Conservation (phyloP, 768 basidiomycete genomes). For the Mycena rebaudengoi region DNA sequence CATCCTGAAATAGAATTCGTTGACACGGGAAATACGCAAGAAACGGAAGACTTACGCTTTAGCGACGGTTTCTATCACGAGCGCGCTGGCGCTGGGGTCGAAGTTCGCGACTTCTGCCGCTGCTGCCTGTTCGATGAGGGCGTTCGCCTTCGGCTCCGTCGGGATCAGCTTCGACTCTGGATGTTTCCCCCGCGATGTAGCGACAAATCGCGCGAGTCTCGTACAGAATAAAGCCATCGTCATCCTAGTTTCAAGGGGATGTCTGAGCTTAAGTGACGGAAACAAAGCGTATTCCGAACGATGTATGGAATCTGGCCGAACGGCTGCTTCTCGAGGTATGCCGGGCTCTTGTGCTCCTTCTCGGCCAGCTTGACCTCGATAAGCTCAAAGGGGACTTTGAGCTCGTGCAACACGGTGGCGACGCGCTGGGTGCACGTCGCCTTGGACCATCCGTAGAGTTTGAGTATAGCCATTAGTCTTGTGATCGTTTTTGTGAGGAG, state of each 20-base stretch:
- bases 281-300: too few species aligned
- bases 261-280: too few species aligned
- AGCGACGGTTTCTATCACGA: background rate
- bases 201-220: conserved; percentile 57
- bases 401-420: conserved; percentile 7
- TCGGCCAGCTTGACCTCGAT: conserved; percentile 30
- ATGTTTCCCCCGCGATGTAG: conserved; percentile 54
- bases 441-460: conserved; percentile 9
- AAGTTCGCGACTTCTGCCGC: conserved; percentile 6
- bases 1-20: too few species aligned
- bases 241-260: too few species aligned
- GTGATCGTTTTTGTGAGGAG: too few species aligned
- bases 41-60: background rate
- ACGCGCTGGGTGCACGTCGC: conserved; percentile 16
- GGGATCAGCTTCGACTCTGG: conserved; percentile 51
- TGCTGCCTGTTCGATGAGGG: conserved; percentile 33
- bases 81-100: background rate
- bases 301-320: conserved; percentile 56
- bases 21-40: background rate
- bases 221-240: conserved; percentile 56
- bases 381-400: conserved; percentile 19
- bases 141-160: conserved; percentile 23
- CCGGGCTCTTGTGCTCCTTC: conserved; percentile 47
- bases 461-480: conserved; percentile 10
- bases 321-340: conserved; percentile 49